Base-by-base conservation (phyloP, 2,329 filamentous ascomycete species). In the Aurifilum marmelostoma region DNA sequence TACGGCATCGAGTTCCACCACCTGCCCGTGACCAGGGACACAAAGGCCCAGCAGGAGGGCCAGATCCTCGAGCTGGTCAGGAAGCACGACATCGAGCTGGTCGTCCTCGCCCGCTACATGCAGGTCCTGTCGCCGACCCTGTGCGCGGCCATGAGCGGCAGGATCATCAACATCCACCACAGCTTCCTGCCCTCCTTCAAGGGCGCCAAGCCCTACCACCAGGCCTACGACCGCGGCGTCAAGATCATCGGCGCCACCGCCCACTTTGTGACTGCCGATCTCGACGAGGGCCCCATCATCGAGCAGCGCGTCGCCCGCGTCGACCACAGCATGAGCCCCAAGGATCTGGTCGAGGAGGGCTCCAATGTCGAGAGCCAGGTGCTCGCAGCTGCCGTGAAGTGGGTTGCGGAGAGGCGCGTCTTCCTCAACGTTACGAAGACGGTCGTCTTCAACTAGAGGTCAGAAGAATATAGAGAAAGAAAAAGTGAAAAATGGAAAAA, bases 101-200 rank as follows among this genome's bases (percentile, higher is more conserved):
- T 96, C 66, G 92, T 96, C 1, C 83, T 96, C 61, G 92, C 92
- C 8, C 89, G 92, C 70, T 96, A 96, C 82, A 96, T 96, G 92
- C 92, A 96, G 82, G 91, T 96, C 41, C 85, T 96, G 14, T 92
- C 89, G 29, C 92, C 92, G 0, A 87, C 81, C 11, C 83, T 96
- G 54, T 96, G 92, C 82, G 81, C 85, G 69, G 91, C 88, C 75
- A 94, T 96, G 92, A 91, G 89, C 64, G 92, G 92, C 69, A 89
- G 89, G 78, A 96, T 96, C 82, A 95, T 96, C 90, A 96, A 96
- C 82, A 95, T 96, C 80, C 92, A 96, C 82, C 92, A 96, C 82
- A 91, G 88, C 74, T 96, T 96, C 87, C 79, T 96, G 84, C 92
- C 92, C 0, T 90, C 87, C 12, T 96, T 96, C 87, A 96, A 96